These are phyloP conservation scores for Populus hybrid DNA, from an alignment of 441 rosid genomes.

Conservation along the genomic window DNA sequence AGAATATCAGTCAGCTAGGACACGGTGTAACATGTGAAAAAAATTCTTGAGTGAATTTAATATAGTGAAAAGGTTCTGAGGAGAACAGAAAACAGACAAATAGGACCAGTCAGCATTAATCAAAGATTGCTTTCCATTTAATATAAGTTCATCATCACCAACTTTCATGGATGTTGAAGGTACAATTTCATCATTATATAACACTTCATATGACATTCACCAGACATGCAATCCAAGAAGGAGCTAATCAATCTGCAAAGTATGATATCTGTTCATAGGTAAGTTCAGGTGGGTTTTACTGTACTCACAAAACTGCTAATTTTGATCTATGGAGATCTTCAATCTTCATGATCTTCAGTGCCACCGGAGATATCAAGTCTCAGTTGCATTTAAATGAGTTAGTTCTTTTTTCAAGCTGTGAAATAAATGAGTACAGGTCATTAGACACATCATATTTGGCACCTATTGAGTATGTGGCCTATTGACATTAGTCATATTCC, in stretches of 20 bases:
- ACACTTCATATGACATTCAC: slow-evolving; percentile 16
- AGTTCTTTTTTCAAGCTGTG: slow-evolving; percentile 12
- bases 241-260: slow-evolving; percentile 8
- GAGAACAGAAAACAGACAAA: not conserved
- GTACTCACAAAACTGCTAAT: slow-evolving; percentile 24
- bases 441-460: not conserved
- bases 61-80: not conserved
- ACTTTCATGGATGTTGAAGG: not conserved
- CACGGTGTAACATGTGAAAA: not conserved
- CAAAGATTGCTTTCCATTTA: not conserved
- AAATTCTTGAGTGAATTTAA: not conserved
- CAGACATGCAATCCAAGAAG: slow-evolving; percentile 12
- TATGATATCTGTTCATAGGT: slow-evolving; percentile 18
- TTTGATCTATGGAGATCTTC: slow-evolving; percentile 20
- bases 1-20: not conserved
- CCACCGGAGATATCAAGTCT: slow-evolving; percentile 9
- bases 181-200: slow-evolving; percentile 15
- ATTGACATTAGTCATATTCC: not conserved
- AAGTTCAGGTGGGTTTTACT: slow-evolving; percentile 20
- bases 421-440: not conserved
- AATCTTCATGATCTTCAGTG: slow-evolving; percentile 20
- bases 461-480: not conserved
- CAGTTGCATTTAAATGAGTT: slow-evolving; percentile 5
- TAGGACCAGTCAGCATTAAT: not conserved
- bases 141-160: slow-evolving; percentile 9